Conservation (phyloP, 2,329 filamentous ascomycete genomes). For the Teratosphaeria zuluensis region DNA sequence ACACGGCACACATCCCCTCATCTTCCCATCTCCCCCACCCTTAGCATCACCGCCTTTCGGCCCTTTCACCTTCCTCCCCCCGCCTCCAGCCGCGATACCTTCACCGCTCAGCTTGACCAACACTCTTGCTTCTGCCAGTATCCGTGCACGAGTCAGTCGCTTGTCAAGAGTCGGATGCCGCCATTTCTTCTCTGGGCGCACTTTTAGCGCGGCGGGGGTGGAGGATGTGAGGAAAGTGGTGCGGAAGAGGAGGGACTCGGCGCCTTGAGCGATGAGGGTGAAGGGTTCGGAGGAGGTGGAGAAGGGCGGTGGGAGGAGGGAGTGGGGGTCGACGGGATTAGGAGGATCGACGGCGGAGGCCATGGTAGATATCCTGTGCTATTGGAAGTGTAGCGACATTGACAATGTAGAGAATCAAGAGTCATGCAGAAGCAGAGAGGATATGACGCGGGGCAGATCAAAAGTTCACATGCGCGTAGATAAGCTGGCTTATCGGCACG, state of each 20-base stretch:
- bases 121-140: constrained; percentile 81
- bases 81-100: constrained; percentile 43
- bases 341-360: neutral
- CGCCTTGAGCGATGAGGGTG: constrained; percentile 77
- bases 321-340: neutral
- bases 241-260: constrained; percentile 88
- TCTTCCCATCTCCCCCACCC: neutral
- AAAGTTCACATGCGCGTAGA: neutral
- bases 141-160: constrained; percentile 74
- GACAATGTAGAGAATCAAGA: neutral
- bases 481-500: neutral
- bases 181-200: constrained; percentile 85
- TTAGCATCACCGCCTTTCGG: neutral
- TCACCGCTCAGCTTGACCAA: constrained; percentile 69
- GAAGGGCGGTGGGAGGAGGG: constrained; percentile 48
- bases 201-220: constrained; percentile 71
- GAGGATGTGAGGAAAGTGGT: constrained; percentile 63
- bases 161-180: constrained; percentile 82
- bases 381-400: neutral
- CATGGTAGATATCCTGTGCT: neutral
- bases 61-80: constrained; percentile 4
- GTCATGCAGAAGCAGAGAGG: neutral
- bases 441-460: neutral
- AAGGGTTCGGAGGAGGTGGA: constrained; percentile 50
- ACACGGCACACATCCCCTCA: constrained; percentile 53